phyloP scores from a whole-genome alignment of 495 filamentous ascomycete genomes.

The Penicillium manginii region DNA sequence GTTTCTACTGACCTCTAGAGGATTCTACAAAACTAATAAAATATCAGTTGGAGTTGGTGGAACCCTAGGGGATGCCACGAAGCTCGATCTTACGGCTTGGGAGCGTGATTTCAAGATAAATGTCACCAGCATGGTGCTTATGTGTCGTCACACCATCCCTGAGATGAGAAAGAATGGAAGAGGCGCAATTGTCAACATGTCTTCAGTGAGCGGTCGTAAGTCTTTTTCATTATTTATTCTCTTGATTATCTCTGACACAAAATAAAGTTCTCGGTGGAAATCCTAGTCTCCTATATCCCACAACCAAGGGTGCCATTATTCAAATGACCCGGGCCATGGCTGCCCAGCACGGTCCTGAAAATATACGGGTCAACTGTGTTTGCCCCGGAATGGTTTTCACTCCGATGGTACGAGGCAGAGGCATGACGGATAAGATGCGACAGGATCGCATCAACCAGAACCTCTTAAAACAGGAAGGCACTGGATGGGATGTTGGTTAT shows the following conservation, averaged over 20 bases:
- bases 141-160: conserved; percentile 51
- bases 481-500: conserved; percentile 8
- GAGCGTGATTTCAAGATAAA: conserved; percentile 51
- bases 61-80: conserved; percentile 47
- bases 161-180: conserved; percentile 42
- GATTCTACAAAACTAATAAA: neutral
- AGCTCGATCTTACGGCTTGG: conserved; percentile 54
- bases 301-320: conserved; percentile 56
- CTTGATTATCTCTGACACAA: neutral
- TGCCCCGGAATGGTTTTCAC: conserved; percentile 40
- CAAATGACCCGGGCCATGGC: conserved; percentile 59
- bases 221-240: neutral
- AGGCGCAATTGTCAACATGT: conserved; percentile 55
- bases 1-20: neutral
- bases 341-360: conserved; percentile 48
- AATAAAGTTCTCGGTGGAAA: conserved; percentile 46
- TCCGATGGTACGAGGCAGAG: conserved; percentile 12
- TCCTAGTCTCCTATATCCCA: conserved; percentile 56
- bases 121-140: conserved; percentile 55
- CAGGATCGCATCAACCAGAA: conserved; percentile 16
- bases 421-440: conserved; percentile 17
- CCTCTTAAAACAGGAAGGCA: neutral
- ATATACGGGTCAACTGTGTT: conserved; percentile 56
- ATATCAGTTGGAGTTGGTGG: conserved; percentile 48
- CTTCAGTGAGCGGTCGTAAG: conserved; percentile 45